A percentile compares a stretch with the other conserved stretches of the same genome.
Evolutionary conservation across 306 rosid species (phyloP).

Genomic region (Prinsepia uniflora): DNA sequence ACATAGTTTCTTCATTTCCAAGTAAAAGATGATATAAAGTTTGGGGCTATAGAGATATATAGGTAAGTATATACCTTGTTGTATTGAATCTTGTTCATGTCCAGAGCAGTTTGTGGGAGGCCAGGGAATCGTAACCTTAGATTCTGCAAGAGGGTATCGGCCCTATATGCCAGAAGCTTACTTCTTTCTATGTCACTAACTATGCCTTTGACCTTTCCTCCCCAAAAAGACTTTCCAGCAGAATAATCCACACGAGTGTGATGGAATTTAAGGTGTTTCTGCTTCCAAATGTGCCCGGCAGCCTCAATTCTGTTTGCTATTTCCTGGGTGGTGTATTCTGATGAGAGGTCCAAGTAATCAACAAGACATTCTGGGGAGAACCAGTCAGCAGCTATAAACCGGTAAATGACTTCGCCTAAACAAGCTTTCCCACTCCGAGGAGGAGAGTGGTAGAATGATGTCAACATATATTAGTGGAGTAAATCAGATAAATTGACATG

Average conservation of each 20-base stretch:
- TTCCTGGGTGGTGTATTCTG: slow-evolving; percentile 42
- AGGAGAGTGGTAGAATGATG: not conserved
- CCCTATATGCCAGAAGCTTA: slow-evolving; percentile 37
- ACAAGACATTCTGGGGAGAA: slow-evolving; percentile 44
- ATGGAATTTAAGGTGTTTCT: slow-evolving; percentile 25
- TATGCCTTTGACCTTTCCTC: slow-evolving; percentile 40
- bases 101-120: slow-evolving; percentile 50
- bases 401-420: slow-evolving; percentile 33
- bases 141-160: slow-evolving; percentile 37
- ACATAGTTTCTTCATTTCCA: not conserved
- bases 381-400: slow-evolving; percentile 30
- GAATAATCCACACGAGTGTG: slow-evolving; percentile 18
- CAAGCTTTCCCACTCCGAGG: slow-evolving; percentile 41
- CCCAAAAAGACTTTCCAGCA: slow-evolving; percentile 36
- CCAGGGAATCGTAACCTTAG: slow-evolving; percentile 37
- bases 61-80: slow-evolving; percentile 31
- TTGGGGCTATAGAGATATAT: no score
- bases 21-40: not conserved
- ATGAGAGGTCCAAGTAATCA: slow-evolving; percentile 44
- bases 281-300: slow-evolving; percentile 45
- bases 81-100: slow-evolving; percentile 46
- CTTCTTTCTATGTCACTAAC: slow-evolving; percentile 25
- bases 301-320: slow-evolving; percentile 50
- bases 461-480: not conserved
- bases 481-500: not conserved